A percentile compares a stretch with the other conserved stretches of the same genome.
These are phyloP conservation scores for Amaranthus hypochondriacus DNA, from an alignment of 148 eudicot genomes.

Conservation along the genomic window DNA sequence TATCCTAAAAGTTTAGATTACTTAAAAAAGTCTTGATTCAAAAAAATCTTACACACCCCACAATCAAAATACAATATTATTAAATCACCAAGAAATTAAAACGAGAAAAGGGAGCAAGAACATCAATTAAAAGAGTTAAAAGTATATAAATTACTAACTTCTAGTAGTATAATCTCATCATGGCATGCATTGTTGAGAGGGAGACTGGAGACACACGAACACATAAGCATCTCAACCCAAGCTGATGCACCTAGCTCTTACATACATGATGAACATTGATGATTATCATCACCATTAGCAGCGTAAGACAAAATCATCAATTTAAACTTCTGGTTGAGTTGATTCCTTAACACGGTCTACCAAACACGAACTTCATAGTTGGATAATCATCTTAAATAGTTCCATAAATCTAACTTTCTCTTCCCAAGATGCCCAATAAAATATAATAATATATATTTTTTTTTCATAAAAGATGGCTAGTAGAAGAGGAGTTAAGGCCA, in stretches of 20 bases:
- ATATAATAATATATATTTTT: background rate
- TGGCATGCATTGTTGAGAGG: constrained; percentile 12
- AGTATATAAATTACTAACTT: constrained; percentile 35
- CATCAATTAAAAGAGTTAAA: constrained; percentile 12
- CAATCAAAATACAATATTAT: constrained; percentile 28
- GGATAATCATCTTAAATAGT: no score
- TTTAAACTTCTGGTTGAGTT: no score
- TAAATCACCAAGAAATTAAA: constrained; percentile 1
- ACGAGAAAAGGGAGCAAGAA: background rate
- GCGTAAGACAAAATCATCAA: no score
- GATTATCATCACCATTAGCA: no score
- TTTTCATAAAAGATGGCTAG: constrained; percentile 35
- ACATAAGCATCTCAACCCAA: constrained; percentile 28
- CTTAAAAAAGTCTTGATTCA: constrained; percentile 13
- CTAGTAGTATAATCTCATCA: constrained; percentile 27
- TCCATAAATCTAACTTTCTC: no score
- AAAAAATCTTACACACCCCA: constrained; percentile 31
- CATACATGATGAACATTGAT: background rate
- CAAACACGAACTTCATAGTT: no score
- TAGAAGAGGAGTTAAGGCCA: constrained; percentile 44
- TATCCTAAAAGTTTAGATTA: constrained; percentile 9
- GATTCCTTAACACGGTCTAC: no score
- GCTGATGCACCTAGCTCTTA: background rate
- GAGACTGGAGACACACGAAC: constrained; percentile 14
- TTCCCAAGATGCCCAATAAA: background rate